Evolutionary conservation across 345 rosid genomes (phyloP).

Genomic region (Eutrema heterophyllum): DNA sequence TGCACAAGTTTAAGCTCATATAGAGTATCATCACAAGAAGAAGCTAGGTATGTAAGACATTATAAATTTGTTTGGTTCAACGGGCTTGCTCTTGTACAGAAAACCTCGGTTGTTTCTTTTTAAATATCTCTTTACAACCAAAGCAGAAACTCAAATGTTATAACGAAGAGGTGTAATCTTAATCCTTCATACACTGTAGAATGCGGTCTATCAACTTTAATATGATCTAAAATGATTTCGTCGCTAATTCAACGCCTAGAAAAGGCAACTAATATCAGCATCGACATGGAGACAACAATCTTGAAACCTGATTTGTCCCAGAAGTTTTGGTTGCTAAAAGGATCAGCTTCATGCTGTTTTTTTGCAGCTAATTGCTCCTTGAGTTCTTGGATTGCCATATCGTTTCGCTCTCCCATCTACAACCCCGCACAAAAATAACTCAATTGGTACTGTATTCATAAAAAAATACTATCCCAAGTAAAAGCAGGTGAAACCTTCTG

Average conservation of each 20-base stretch:
- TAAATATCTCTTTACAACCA: slow-evolving; percentile 5
- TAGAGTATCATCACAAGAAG: slow-evolving; percentile 1
- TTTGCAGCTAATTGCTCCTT: slow-evolving; percentile 56
- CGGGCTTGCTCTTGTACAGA: slow-evolving; percentile 21
- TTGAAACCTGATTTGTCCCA: slow-evolving; percentile 89
- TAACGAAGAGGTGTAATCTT: slow-evolving; percentile 19
- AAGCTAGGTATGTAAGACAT: slow-evolving; percentile 19
- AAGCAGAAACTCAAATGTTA: slow-evolving; percentile 2
- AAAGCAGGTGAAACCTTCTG: slow-evolving; percentile 45
- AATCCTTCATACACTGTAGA: slow-evolving; percentile 14
- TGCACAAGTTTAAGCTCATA: neutral
- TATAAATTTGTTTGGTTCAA: slow-evolving; percentile 23
- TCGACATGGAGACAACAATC: slow-evolving; percentile 76
- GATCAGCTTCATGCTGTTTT: slow-evolving; percentile 29
- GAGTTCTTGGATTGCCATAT: slow-evolving; percentile 66
- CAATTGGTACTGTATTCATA: neutral
- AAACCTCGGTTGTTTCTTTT: slow-evolving; percentile 5
- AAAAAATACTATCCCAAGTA: neutral
- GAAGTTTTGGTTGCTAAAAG: slow-evolving; percentile 50
- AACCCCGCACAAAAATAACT: neutral
- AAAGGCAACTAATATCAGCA: slow-evolving; percentile 72
- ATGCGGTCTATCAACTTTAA: slow-evolving; percentile 11
- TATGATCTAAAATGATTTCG: neutral
- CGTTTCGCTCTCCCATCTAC: slow-evolving; percentile 87
- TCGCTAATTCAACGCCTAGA: slow-evolving; percentile 53